These are phyloP conservation scores for Neopestalotiopsis sp. DNA, from an alignment of 2,329 filamentous ascomycete genomes.

Conservation along the genomic window DNA sequence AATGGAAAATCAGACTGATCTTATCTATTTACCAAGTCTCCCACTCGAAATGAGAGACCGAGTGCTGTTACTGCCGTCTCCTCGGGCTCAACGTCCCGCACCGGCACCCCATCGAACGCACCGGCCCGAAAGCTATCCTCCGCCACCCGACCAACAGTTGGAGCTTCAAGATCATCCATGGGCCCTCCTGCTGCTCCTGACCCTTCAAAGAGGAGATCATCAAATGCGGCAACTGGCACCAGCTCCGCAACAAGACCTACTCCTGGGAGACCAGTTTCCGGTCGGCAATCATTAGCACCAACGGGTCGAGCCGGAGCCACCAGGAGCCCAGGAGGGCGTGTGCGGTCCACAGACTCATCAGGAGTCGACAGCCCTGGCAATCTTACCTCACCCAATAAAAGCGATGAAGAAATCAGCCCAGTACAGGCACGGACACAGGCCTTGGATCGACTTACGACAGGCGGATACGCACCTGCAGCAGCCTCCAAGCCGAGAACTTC, in stretches of 20 bases:
- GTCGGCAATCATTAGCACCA: constrained; percentile 37
- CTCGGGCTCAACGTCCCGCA: constrained; percentile 65
- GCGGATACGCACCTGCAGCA: constrained; percentile 34
- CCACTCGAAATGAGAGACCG: constrained; percentile 76
- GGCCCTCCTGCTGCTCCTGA: constrained; percentile 63
- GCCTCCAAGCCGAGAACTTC: constrained; percentile 34
- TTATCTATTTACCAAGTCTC: constrained; percentile 57
- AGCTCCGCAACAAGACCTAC: constrained; percentile 32
- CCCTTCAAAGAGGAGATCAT: constrained; percentile 47
- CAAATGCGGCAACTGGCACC: constrained; percentile 47
- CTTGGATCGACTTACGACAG: constrained; percentile 55
- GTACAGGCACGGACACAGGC: constrained; percentile 54
- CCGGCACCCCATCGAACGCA: constrained; percentile 65
- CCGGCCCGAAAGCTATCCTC: constrained; percentile 48
- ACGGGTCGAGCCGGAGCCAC: constrained; percentile 38
- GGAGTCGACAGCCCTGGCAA: constrained; percentile 45
- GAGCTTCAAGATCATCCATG: constrained; percentile 67
- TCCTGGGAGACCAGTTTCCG: constrained; percentile 43
- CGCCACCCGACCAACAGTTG: constrained; percentile 56
- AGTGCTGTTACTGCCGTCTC: constrained; percentile 57
- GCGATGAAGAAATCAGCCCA: constrained; percentile 57
- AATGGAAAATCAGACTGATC: not conserved
- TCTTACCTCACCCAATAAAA: constrained; percentile 53
- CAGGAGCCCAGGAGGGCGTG: constrained; percentile 46
- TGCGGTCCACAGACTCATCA: constrained; percentile 53